Evolutionary conservation across 345 rosid species (phyloP).

Genomic region (Hibiscus tridactylites): DNA sequence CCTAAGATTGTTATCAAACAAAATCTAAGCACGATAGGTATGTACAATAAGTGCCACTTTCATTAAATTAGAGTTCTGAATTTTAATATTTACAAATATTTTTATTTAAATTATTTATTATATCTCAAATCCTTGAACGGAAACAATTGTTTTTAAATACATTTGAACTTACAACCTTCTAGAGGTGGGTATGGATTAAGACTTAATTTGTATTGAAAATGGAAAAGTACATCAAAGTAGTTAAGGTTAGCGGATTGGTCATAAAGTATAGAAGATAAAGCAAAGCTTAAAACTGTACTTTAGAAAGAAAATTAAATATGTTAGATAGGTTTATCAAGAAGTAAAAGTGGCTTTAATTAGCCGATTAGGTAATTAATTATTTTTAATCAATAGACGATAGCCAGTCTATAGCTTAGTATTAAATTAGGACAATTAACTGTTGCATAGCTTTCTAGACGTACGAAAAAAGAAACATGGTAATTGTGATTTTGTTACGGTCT

Average conservation of each 20-base stretch:
- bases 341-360: slow-evolving; percentile 1
- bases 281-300: too few relatives aligned
- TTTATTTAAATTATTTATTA: too few relatives aligned
- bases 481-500: neutral
- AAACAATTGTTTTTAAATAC: too few relatives aligned
- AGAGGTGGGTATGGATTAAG: neutral
- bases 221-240: neutral
- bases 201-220: neutral
- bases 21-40: too few relatives aligned
- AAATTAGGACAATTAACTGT: neutral
- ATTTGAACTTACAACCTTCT: neutral
- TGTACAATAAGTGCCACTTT: too few relatives aligned
- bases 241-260: neutral
- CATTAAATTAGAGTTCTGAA: too few relatives aligned
- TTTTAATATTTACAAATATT: too few relatives aligned
- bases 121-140: too few relatives aligned
- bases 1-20: too few relatives aligned
- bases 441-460: neutral
- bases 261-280: neutral
- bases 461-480: neutral
- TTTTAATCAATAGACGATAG: neutral
- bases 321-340: neutral
- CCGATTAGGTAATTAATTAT: neutral
- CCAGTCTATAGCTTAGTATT: neutral
- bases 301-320: too few relatives aligned